phyloP scores from a whole-genome alignment of 192 early-diverging fungal genomes.

The Coemansia sp. region DNA sequence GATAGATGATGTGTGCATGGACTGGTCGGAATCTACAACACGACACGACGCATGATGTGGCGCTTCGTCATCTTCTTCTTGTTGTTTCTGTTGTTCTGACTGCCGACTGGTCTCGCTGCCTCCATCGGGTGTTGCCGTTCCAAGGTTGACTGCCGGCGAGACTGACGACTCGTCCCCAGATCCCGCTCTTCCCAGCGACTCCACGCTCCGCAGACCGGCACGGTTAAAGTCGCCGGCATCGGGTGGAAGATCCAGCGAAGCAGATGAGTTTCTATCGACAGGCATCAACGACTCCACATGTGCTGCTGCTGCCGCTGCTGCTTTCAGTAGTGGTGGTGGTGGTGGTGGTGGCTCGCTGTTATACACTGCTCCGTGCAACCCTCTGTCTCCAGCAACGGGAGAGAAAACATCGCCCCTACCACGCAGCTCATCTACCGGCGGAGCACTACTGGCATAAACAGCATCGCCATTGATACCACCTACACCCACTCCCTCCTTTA shows the following conservation, averaged over 20 bases:
- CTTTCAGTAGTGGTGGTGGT: too few relatives aligned
- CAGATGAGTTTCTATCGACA: slow-evolving; percentile 6
- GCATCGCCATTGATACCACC: background rate
- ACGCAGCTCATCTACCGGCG: background rate
- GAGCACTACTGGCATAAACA: background rate
- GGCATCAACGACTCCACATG: background rate
- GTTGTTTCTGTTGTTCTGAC: background rate
- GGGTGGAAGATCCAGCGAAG: slow-evolving; percentile 19
- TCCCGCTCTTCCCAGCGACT: slow-evolving; percentile 31
- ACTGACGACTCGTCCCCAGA: background rate
- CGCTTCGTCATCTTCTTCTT: background rate
- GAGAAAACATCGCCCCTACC: background rate
- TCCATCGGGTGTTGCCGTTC: slow-evolving; percentile 21
- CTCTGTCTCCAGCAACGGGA: background rate
- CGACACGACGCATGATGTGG: background rate
- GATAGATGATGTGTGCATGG: slow-evolving; percentile 12
- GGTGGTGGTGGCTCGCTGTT: background rate
- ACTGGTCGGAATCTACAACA: slow-evolving; percentile 11
- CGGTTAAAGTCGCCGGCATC: slow-evolving; percentile 26
- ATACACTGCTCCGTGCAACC: background rate
- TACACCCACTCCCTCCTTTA: background rate
- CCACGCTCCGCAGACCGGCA: slow-evolving; percentile 39
- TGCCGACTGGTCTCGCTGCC: background rate
- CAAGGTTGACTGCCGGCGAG: slow-evolving; percentile 43
- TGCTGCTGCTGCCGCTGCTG: too few relatives aligned